phyloP scores from a whole-genome alignment of 257 asterid genomes.

The Oldenlandia corymbosa region DNA sequence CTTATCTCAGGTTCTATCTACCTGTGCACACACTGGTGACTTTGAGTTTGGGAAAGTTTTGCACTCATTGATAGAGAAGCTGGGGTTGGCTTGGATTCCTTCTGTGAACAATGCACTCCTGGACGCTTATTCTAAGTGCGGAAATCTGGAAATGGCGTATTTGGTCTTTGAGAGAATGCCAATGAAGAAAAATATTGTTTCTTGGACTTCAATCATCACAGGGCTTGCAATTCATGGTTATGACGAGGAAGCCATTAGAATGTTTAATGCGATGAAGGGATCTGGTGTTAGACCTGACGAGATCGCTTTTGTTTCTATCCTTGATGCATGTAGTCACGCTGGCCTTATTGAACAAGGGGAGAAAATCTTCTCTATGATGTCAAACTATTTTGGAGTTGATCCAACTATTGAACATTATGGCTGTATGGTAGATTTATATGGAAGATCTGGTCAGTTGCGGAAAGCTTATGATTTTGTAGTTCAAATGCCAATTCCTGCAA shows the following conservation, averaged over 20 bases:
- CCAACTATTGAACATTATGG: slow-evolving; percentile 83
- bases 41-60: slow-evolving; percentile 51
- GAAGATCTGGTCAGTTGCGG: slow-evolving; percentile 61
- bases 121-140: slow-evolving; percentile 77
- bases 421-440: slow-evolving; percentile 87
- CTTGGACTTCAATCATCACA: slow-evolving; percentile 73
- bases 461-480: slow-evolving; percentile 59
- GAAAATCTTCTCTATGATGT: slow-evolving; percentile 53
- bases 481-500: slow-evolving; percentile 66
- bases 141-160: slow-evolving; percentile 63
- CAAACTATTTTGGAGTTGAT: slow-evolving; percentile 36
- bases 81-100: slow-evolving; percentile 52
- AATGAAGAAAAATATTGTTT: slow-evolving; percentile 49
- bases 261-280: slow-evolving; percentile 59
- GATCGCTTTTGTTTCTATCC: slow-evolving; percentile 47
- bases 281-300: slow-evolving; percentile 63
- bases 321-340: slow-evolving; percentile 85
- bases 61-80: slow-evolving; percentile 64
- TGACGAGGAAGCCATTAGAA: slow-evolving; percentile 58
- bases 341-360: slow-evolving; percentile 64
- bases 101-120: slow-evolving; percentile 69
- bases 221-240: slow-evolving; percentile 81
- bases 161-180: slow-evolving; percentile 58
- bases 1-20: slow-evolving; percentile 71
- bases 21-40: slow-evolving; percentile 75